phyloP scores from a whole-genome alignment of 2,329 filamentous ascomycete species.

The Periconia macrospinosa region DNA sequence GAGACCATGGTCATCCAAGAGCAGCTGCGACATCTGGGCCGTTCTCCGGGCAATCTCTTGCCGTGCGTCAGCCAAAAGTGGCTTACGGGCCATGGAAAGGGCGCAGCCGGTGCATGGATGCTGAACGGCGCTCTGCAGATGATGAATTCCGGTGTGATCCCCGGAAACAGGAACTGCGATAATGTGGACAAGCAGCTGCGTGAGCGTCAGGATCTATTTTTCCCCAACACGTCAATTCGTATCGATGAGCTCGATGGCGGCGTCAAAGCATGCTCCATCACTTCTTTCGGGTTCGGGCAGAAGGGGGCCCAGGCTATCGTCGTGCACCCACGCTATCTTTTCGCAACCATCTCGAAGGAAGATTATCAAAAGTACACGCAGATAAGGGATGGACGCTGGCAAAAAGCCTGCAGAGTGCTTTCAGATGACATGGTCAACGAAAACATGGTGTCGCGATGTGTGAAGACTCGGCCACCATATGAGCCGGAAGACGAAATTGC shows the following conservation, averaged over 20 bases:
- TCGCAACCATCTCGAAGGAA: conserved; percentile 84
- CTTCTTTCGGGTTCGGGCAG: conserved; percentile 98
- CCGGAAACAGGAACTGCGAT: conserved; percentile 97
- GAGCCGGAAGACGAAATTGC: no score
- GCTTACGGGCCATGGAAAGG: conserved; percentile 97
- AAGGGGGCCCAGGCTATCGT: conserved; percentile 98
- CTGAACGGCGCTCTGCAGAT: conserved; percentile 98
- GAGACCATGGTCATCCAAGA: conserved; percentile 97
- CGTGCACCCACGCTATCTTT: conserved; percentile 95
- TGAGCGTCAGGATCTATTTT: conserved; percentile 96
- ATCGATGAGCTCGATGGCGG: conserved; percentile 94
- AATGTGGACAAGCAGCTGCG: conserved; percentile 97
- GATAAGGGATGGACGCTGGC: no score
- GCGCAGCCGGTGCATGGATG: conserved; percentile 99
- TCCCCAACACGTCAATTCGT: conserved; percentile 68
- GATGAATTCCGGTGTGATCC: conserved; percentile 89
- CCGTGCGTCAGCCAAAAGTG: conserved; percentile 99
- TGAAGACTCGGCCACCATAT: no score
- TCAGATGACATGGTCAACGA: no score
- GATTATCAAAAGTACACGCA: conserved; percentile 83
- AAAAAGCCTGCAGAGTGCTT: no score
- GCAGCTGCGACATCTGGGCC: conserved; percentile 90
- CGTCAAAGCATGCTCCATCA: conserved; percentile 97
- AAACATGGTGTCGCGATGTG: no score
- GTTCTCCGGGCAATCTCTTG: conserved; percentile 93